Percentiles rank a stretch among this genome's conserved stretches.
Conservation (phyloP, 2,329 filamentous ascomycete species). For the Alternaria panax region DNA sequence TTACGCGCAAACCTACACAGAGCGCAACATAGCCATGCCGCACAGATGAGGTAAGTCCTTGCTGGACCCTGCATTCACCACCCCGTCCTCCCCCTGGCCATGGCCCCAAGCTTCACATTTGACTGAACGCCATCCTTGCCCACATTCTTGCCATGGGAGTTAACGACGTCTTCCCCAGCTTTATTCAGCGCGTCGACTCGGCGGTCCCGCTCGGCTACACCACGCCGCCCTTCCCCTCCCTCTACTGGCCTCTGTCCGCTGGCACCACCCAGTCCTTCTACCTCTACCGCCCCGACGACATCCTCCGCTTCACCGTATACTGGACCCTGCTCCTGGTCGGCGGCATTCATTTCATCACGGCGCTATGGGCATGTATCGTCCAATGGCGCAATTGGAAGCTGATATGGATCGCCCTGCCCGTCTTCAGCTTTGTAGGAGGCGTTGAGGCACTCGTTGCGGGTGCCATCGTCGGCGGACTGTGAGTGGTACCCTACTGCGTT, state of each 20-base stretch:
- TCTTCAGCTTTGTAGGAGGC: conserved; percentile 75
- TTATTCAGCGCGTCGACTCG: conserved; percentile 56
- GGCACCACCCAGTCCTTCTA: conserved; percentile 64
- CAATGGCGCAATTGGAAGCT: conserved; percentile 66
- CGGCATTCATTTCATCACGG: conserved; percentile 75
- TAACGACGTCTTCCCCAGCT: conserved; percentile 39
- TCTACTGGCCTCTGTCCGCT: conserved; percentile 75
- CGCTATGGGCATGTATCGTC: conserved; percentile 74
- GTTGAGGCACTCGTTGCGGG: conserved; percentile 81
- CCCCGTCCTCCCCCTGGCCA: not conserved
- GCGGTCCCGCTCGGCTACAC: conserved; percentile 66
- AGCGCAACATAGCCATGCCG: conserved; percentile 25
- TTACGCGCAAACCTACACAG: not conserved
- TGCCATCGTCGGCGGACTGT: conserved; percentile 82
- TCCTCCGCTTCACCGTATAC: conserved; percentile 85
- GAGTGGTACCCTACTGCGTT: conserved; percentile 45
- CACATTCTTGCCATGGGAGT: not conserved
- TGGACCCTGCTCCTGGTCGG: conserved; percentile 86
- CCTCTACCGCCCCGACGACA: conserved; percentile 77
- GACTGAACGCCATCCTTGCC: not conserved
- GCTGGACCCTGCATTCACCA: not conserved
- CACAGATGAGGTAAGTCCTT: conserved; percentile 41
- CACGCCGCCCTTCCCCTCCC: conserved; percentile 77
- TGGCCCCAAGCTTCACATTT: not conserved
- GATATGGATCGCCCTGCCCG: conserved; percentile 74